Percentiles rank a stretch among this genome's conserved stretches.
Conservation (phyloP, 345 rosid genomes). For the Ceriops tagal region DNA sequence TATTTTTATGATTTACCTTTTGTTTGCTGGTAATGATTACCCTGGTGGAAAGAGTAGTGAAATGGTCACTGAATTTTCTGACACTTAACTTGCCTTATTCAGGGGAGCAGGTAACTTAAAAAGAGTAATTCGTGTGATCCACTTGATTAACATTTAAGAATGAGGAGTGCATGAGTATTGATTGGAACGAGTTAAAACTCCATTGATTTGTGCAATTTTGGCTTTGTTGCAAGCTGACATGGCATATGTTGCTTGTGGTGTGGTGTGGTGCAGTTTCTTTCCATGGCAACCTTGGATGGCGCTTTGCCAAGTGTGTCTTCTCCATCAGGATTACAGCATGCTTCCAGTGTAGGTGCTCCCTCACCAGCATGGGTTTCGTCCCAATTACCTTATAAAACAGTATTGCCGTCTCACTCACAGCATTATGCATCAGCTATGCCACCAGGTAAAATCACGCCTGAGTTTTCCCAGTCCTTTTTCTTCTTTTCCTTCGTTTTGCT, state of each 20-base stretch:
- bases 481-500: neutral
- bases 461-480: neutral
- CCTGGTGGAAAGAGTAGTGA: too few species aligned
- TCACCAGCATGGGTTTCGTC: constrained; percentile 49
- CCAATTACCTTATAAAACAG: constrained; percentile 42
- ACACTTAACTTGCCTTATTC: too few species aligned
- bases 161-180: too few species aligned
- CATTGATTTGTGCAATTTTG: neutral
- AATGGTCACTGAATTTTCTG: too few species aligned
- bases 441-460: constrained; percentile 44
- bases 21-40: too few species aligned
- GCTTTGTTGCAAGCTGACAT: neutral
- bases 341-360: constrained; percentile 45
- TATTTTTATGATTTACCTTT: neutral
- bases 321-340: constrained; percentile 37
- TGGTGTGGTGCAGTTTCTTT: constrained; percentile 60
- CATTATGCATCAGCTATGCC: constrained; percentile 40
- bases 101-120: too few species aligned
- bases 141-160: too few species aligned
- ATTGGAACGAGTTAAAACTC: neutral
- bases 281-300: constrained; percentile 63
- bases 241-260: constrained; percentile 13
- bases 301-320: constrained; percentile 48
- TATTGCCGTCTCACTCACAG: constrained; percentile 42
- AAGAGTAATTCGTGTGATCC: neutral